phyloP scores from a whole-genome alignment of 2,329 filamentous ascomycete species.

The Stylonectria norvegica region DNA sequence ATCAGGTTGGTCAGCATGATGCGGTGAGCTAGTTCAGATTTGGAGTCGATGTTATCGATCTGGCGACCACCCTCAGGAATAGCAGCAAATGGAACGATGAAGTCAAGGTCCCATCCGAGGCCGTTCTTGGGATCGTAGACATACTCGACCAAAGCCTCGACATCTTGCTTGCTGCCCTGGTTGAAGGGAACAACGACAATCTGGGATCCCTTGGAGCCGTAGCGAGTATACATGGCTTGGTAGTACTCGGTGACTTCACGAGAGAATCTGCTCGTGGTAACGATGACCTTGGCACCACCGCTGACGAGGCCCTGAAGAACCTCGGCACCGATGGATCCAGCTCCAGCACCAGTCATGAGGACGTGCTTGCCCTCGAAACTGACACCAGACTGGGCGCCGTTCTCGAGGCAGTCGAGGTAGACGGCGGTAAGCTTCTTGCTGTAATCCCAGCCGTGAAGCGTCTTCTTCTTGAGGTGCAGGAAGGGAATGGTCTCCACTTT shows the following conservation, averaged over 20 bases:
- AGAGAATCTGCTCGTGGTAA: conserved; percentile 95
- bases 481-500: conserved; percentile 98
- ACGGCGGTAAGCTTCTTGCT: conserved; percentile 96
- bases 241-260: conserved; percentile 98
- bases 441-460: conserved; percentile 95
- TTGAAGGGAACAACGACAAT: conserved; percentile 99
- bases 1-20: conserved; percentile 99
- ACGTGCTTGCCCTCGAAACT: conserved; percentile 94
- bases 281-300: conserved; percentile 92
- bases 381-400: conserved; percentile 81
- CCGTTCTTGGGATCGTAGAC: conserved; percentile 96
- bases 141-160: conserved; percentile 89
- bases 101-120: conserved; percentile 97
- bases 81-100: conserved; percentile 91
- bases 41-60: conserved; percentile 94
- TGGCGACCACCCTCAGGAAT: conserved; percentile 97
- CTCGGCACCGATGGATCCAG: conserved; percentile 95
- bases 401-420: conserved; percentile 88
- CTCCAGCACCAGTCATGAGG: conserved; percentile 96
- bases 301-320: conserved; percentile 94
- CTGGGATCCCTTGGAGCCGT: conserved; percentile 89
- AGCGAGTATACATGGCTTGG: conserved; percentile 96
- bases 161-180: conserved; percentile 96
- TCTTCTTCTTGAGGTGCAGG: conserved; percentile 92
- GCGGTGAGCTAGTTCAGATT: conserved; percentile 94